These are phyloP conservation scores for Rubroboletus pulcherrimus DNA, from an alignment of 768 basidiomycete species.

Conservation along the genomic window DNA sequence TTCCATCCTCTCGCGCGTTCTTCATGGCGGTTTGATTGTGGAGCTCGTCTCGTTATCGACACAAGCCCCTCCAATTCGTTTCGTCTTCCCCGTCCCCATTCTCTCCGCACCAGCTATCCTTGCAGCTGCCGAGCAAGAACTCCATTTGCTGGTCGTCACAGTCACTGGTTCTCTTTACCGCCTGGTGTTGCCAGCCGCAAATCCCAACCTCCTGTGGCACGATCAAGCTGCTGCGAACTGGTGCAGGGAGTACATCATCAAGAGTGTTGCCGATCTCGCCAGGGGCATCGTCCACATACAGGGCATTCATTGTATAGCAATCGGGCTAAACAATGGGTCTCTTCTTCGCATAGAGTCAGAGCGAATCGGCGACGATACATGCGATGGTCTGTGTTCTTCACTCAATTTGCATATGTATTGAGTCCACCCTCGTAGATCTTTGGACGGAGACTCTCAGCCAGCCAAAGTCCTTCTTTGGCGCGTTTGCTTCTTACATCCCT, in stretches of 20 bases:
- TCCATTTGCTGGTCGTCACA: conserved; percentile 73
- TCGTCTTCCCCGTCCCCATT: conserved; percentile 71
- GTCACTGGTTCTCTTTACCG: conserved; percentile 69
- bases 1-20: conserved; percentile 66
- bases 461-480: conserved; percentile 62
- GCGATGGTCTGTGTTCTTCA: conserved; percentile 49
- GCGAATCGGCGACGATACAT: conserved; percentile 47
- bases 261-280: conserved; percentile 43
- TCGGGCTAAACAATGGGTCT: conserved; percentile 57
- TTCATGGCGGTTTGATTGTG: conserved; percentile 69
- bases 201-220: conserved; percentile 54
- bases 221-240: conserved; percentile 50
- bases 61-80: conserved; percentile 62
- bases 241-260: conserved; percentile 66
- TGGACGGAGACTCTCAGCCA: conserved; percentile 68
- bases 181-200: conserved; percentile 58
- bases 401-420: conserved; percentile 1
- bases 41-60: conserved; percentile 75
- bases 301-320: conserved; percentile 60
- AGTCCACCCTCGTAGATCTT: conserved; percentile 45
- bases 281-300: conserved; percentile 60
- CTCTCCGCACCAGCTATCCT: conserved; percentile 64
- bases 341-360: conserved; percentile 70
- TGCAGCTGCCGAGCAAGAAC: conserved; percentile 40
- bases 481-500: conserved; percentile 64